Evolutionary conservation across 768 basidiomycete species (phyloP), one percentile per base, ranked within the genome.

Genomic region (Tylopilus subfusipes): DNA sequence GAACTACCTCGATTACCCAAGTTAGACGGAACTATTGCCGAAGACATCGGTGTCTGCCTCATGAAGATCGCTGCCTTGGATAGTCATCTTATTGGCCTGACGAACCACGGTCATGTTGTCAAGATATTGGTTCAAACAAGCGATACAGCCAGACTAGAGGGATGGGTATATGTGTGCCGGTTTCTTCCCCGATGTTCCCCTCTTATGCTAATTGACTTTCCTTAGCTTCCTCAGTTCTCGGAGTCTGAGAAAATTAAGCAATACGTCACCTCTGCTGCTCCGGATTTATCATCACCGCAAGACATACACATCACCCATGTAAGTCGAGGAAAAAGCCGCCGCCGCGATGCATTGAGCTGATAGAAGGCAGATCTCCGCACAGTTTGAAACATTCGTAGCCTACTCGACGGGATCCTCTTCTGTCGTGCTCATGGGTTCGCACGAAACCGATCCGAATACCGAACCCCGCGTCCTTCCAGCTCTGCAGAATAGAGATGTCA

Each of bases 51-150:
- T 30, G 73, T 72, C 14, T 78, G 76, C 65, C 76, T 97, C 34
- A 77, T 92, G 31, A 85, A 91, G 69, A 85, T 98, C 42, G 94
- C 92, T 10, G 88, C 83, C 5, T 79, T 93, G 56, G 84, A 90
- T 50, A 75, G 77, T 45, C 79, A 83, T 59, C 67, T 97, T 25
- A 72, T 96, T 54, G 94, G 87, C 13, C 72, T 98, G 61, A 94
- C 93, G 14, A 84, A 88, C 63, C 72, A 79, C 33, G 90, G 90
- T 0, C 87, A 90, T 65, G 88, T 95, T 46, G 72, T 91, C 57
- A 83, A 83, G 63, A 84, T 83, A 62, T 59, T 74, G 30, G 75
- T 84, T 36, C 61, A 69, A 21, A 69, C 71, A 2, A 68, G 71
- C 42, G 81, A 83, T 58, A 65, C 61, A 1, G 58, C 67, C 63